Evolutionary conservation across 768 basidiomycete species (phyloP), one percentile per base, ranked within the genome.

Genomic region (Phanerochaete sordida): DNA sequence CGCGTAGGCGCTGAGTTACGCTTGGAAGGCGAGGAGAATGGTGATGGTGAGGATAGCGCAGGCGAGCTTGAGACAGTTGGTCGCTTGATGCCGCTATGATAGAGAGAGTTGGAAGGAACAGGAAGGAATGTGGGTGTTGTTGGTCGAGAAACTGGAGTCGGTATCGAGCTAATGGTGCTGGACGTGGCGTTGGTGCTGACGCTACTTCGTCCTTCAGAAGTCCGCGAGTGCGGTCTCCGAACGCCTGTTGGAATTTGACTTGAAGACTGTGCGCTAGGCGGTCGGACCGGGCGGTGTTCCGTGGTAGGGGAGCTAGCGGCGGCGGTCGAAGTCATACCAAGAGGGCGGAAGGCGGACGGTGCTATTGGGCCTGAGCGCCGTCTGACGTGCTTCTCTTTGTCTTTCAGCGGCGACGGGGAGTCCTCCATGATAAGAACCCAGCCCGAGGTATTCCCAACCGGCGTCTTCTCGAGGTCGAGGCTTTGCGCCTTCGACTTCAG

Each of bases 391-490:
- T 81, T 79, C 56, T 80, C 80, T 62, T 76, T 74, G 48, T 81
- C 77, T 70, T 84, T 88, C 30, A 76, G 77, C 23, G 87, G 88
- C 16, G 85, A 86, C 24, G 90, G 88, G 1, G 88, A 87, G 68
- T 92, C 91, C 64, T 93, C 91, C 90, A 92, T 91, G 52, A 93
- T 90, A 37, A 93, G 81, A 44, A 93, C 91, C 91, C 91, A 93
- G 57, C 91, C 91, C 37, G 90, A 84, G 12, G 86, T 75, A 66
- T 91, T 89, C 23, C 80, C 82, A 31, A 72, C 75, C 46, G 80
- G 76, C 43, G 77, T 81, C 54, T 68, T 74, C 62, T 79, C 82
- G 3, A 62, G 63, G 12, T 64, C 66, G 4, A 59, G 60, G 33
- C 73, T 69, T 7, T 66, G 35, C 47, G 65, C 68, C 39, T 55